Percentiles rank a stretch among this genome's conserved stretches.
phyloP scores from a whole-genome alignment of 352 stramenopile genomes.

The Peronospora belbahrii region DNA sequence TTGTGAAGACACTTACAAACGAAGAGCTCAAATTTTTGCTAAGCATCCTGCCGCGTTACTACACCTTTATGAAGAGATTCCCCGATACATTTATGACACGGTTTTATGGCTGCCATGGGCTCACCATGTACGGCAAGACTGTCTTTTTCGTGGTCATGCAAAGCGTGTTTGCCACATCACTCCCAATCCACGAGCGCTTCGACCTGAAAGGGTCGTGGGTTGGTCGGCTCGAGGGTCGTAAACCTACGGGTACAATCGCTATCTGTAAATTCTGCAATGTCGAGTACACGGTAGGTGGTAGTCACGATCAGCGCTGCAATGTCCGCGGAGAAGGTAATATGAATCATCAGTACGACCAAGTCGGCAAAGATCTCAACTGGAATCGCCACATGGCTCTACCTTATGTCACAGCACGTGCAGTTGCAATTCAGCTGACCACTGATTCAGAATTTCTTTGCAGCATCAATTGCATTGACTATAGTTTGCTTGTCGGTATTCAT shows the following conservation, averaged over 20 bases:
- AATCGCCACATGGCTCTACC: constrained; percentile 74
- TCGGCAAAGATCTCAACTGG: constrained; percentile 81
- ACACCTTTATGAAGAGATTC: constrained; percentile 52
- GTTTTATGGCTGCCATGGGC: constrained; percentile 71
- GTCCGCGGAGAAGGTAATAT: constrained; percentile 58
- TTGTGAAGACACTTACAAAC: constrained; percentile 73
- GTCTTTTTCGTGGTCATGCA: constrained; percentile 85
- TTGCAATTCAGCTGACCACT: constrained; percentile 63
- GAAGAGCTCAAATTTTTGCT: constrained; percentile 74
- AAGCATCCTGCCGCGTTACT: constrained; percentile 64
- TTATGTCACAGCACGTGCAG: constrained; percentile 37
- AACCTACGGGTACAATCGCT: constrained; percentile 55
- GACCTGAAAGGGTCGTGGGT: constrained; percentile 84
- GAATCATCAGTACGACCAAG: constrained; percentile 71
- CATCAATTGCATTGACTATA: constrained; percentile 95
- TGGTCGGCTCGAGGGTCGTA: constrained; percentile 61
- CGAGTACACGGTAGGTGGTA: constrained; percentile 60
- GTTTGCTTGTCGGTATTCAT: constrained; percentile 90
- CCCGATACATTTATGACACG: constrained; percentile 74
- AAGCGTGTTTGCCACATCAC: constrained; percentile 69
- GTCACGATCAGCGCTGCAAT: constrained; percentile 59
- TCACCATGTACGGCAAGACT: constrained; percentile 83
- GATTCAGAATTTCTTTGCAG: constrained; percentile 88
- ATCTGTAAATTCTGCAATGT: constrained; percentile 69
- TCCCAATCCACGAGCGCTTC: constrained; percentile 77